phyloP scores from a whole-genome alignment of 441 rosid species.

The Macaranga tanarius region DNA sequence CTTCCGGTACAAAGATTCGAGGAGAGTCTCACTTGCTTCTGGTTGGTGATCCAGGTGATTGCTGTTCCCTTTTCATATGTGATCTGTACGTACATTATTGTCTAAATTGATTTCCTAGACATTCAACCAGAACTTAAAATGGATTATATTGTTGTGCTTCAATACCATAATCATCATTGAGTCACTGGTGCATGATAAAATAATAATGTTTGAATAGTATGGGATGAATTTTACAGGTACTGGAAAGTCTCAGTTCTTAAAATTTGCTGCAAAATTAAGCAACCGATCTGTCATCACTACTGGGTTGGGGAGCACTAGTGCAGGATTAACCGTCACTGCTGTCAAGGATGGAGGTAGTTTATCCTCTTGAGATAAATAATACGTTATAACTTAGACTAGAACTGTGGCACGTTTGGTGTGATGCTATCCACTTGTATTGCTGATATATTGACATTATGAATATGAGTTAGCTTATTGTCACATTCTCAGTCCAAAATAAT shows the following conservation, averaged over 20 bases:
- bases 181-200: not conserved
- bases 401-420: not conserved
- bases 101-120: not conserved
- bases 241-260: slow-evolving; percentile 96
- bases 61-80: not conserved
- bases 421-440: not conserved
- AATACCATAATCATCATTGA: not conserved
- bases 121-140: not conserved
- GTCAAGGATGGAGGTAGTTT: slow-evolving; percentile 91
- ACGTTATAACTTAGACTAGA: not conserved
- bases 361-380: not conserved
- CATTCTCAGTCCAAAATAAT: not conserved
- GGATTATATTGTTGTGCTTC: not conserved
- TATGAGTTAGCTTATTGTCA: not conserved
- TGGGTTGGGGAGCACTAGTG: slow-evolving; percentile 98
- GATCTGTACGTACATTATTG: not conserved
- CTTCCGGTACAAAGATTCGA: slow-evolving; percentile 91
- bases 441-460: not conserved
- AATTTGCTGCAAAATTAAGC: slow-evolving; percentile 94
- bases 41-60: slow-evolving; percentile 94
- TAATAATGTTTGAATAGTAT: slow-evolving; percentile 1
- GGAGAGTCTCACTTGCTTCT: slow-evolving; percentile 98
- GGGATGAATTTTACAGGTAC: slow-evolving; percentile 59
- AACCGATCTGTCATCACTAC: slow-evolving; percentile 94
- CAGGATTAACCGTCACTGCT: slow-evolving; percentile 97